These are phyloP conservation scores for Fusarium sp. DNA, from an alignment of 2,329 filamentous ascomycete genomes.

Conservation along the genomic window DNA sequence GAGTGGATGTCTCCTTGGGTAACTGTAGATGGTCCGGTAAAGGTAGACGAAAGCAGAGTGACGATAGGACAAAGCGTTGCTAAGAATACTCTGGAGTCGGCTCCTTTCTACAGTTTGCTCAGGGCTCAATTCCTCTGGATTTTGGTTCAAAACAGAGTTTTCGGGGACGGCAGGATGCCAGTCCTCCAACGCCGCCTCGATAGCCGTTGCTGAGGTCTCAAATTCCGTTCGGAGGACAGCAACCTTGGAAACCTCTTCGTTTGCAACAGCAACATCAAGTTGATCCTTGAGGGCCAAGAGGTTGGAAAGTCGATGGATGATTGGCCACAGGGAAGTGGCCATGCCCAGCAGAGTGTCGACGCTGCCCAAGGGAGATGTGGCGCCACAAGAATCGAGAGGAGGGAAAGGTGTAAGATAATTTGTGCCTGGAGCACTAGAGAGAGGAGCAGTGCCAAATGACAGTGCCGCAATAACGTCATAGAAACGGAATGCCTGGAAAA, in stretches of 20 bases:
- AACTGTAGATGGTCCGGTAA: slow-evolving; percentile 63
- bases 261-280: slow-evolving; percentile 56
- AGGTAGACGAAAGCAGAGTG: slow-evolving; percentile 68
- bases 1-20: slow-evolving; percentile 55
- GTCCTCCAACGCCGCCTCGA: slow-evolving; percentile 63
- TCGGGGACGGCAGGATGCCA: slow-evolving; percentile 64
- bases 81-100: slow-evolving; percentile 62
- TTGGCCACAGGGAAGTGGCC: slow-evolving; percentile 70
- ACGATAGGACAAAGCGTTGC: slow-evolving; percentile 69
- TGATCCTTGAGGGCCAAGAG: slow-evolving; percentile 63
- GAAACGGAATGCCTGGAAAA: slow-evolving; percentile 66
- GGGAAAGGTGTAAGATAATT: slow-evolving; percentile 58
- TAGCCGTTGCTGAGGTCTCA: slow-evolving; percentile 61
- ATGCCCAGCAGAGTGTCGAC: slow-evolving; percentile 70
- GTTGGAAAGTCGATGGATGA: slow-evolving; percentile 68
- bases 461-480: slow-evolving; percentile 73
- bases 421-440: slow-evolving; percentile 60
- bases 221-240: slow-evolving; percentile 61
- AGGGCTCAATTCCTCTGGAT: slow-evolving; percentile 36
- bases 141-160: slow-evolving; percentile 41
- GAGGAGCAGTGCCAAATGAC: slow-evolving; percentile 66
- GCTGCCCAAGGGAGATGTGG: slow-evolving; percentile 59
- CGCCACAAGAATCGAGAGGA: slow-evolving; percentile 54
- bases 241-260: slow-evolving; percentile 54
- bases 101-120: slow-evolving; percentile 48